These are phyloP conservation scores for Metarhizium sp. DNA, from an alignment of 2,329 filamentous ascomycete species.

Conservation along the genomic window DNA sequence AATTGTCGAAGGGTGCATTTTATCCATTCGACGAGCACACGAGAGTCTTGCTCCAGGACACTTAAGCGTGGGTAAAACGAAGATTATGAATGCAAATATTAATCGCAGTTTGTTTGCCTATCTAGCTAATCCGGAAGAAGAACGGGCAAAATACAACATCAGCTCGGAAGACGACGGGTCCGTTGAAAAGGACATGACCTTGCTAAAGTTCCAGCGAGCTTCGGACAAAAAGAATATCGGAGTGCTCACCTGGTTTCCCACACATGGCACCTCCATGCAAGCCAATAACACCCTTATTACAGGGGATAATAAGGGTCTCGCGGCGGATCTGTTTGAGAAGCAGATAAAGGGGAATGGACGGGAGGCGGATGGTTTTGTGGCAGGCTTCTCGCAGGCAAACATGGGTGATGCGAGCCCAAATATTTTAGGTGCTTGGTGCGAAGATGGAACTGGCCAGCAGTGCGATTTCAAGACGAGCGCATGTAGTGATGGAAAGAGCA, in stretches of 20 bases:
- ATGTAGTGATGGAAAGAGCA: conserved; percentile 56
- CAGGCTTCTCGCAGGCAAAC: conserved; percentile 84
- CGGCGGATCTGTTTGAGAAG: conserved; percentile 74
- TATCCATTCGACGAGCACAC: conserved; percentile 74
- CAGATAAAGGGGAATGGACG: conserved; percentile 45
- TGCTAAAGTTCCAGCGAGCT: conserved; percentile 64
- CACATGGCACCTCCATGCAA: conserved; percentile 82
- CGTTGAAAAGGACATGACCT: conserved; percentile 67
- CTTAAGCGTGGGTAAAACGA: conserved; percentile 52
- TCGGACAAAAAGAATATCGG: conserved; percentile 67
- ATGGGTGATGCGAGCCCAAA: conserved; percentile 88
- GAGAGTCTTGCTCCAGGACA: conserved; percentile 45
- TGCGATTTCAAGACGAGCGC: conserved; percentile 73
- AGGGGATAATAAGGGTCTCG: conserved; percentile 90
- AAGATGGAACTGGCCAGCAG: conserved; percentile 62
- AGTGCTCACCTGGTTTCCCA: conserved; percentile 83
- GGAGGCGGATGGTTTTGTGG: conserved; percentile 62
- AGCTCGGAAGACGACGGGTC: conserved; percentile 28
- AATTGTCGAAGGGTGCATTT: conserved; percentile 72
- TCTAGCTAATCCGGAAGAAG: conserved; percentile 66
- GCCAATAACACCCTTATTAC: conserved; percentile 84
- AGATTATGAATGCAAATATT: conserved; percentile 63
- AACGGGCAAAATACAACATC: conserved; percentile 55
- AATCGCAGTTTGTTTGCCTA: conserved; percentile 82
- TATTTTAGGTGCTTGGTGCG: conserved; percentile 73